Evolutionary conservation across 108 stramenopile genomes (phyloP).

Genomic region (Cyclotella cryptica): DNA sequence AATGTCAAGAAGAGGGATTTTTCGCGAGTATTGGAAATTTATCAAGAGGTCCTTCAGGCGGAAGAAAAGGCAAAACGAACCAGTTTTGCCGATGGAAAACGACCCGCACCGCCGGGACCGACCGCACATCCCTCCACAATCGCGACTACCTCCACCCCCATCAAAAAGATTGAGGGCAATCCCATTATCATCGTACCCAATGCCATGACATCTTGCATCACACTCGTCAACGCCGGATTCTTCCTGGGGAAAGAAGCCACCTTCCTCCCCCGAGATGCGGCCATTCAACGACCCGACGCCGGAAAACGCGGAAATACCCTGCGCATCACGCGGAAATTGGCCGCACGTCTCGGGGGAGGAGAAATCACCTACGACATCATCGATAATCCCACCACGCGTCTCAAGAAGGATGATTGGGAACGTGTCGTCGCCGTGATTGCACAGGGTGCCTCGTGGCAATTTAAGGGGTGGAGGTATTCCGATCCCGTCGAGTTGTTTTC

Average conservation of each 20-base stretch:
- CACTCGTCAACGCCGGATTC: slow-evolving; percentile 87
- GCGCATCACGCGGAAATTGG: slow-evolving; percentile 60
- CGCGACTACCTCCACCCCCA: slow-evolving; percentile 10
- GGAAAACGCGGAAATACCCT: slow-evolving; percentile 56
- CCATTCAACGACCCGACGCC: slow-evolving; percentile 56
- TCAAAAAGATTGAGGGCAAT: slow-evolving; percentile 43
- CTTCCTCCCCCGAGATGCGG: slow-evolving; percentile 76
- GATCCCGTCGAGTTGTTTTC: slow-evolving; percentile 87
- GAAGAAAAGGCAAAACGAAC: slow-evolving; percentile 49
- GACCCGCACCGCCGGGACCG: slow-evolving; percentile 30
- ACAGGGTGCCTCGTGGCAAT: slow-evolving; percentile 95
- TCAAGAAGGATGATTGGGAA: slow-evolving; percentile 88
- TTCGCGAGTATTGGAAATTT: slow-evolving; percentile 74
- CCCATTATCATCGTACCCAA: slow-evolving; percentile 96
- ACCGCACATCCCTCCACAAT: slow-evolving; percentile 6
- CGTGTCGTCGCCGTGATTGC: slow-evolving; percentile 94
- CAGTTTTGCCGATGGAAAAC: slow-evolving; percentile 25
- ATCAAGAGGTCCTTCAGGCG: slow-evolving; percentile 66
- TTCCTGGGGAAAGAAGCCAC: slow-evolving; percentile 84
- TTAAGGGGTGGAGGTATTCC: slow-evolving; percentile 94
- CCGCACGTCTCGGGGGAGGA: slow-evolving; percentile 64
- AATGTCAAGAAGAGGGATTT: slow-evolving; percentile 67
- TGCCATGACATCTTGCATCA: slow-evolving; percentile 90
- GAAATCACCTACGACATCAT: slow-evolving; percentile 88
- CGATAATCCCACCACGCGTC: slow-evolving; percentile 82